Evolutionary conservation across 176 grass and related monocot genomes (phyloP).

Genomic region (Aegilops speltoides): DNA sequence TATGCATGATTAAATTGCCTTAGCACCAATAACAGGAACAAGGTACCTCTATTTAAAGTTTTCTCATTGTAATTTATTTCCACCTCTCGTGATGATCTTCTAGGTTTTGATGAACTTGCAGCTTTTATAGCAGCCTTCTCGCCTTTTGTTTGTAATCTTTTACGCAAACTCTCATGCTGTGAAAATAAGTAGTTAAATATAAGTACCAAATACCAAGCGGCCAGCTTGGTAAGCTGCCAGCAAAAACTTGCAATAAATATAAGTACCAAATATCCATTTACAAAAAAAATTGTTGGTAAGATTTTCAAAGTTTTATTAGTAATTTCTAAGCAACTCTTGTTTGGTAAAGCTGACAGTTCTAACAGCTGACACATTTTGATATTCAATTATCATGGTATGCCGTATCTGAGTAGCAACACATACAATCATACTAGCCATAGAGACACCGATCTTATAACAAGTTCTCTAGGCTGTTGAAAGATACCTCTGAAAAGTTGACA

Average conservation of each 20-base stretch:
- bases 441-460: too few relatives aligned
- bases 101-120: background rate
- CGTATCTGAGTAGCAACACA: background rate
- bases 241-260: too few relatives aligned
- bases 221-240: too few relatives aligned
- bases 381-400: background rate
- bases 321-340: background rate
- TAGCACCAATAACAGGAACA: background rate
- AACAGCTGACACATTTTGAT: background rate
- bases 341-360: background rate
- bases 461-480: too few relatives aligned
- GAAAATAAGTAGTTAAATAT: background rate
- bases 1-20: background rate
- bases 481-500: too few relatives aligned
- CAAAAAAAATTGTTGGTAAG: background rate
- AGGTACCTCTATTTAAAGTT: constrained; percentile 1
- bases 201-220: background rate
- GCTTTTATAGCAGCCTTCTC: background rate
- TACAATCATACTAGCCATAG: too few relatives aligned
- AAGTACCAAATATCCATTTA: background rate
- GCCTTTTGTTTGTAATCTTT: background rate
- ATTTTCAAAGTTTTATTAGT: too few relatives aligned
- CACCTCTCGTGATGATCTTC: too few relatives aligned
- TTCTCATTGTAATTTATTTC: too few relatives aligned
- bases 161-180: constrained; percentile 17